These are phyloP conservation scores for Lachancea fermentati DNA, from an alignment of 805 yeast genomes.

Conservation along the genomic window DNA sequence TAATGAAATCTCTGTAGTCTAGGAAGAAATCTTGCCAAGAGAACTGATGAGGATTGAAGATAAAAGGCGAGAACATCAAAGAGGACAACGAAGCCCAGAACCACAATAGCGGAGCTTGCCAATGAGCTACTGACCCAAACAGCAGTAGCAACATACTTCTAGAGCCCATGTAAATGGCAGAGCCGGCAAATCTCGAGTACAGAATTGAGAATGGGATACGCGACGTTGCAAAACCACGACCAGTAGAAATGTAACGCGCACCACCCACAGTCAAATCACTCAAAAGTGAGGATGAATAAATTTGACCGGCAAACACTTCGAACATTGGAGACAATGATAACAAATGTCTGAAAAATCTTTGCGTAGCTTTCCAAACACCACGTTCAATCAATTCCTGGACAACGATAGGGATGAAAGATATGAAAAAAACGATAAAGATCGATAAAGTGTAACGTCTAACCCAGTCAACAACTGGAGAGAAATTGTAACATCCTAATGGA, in stretches of 20 bases:
- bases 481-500: slow-evolving; percentile 71
- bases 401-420: slow-evolving; percentile 71
- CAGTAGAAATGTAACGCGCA: slow-evolving; percentile 81
- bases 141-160: slow-evolving; percentile 67
- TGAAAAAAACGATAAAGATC: slow-evolving; percentile 75
- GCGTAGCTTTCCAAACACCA: slow-evolving; percentile 71
- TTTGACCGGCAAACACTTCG: slow-evolving; percentile 78
- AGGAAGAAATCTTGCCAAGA: slow-evolving; percentile 93
- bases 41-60: slow-evolving; percentile 97
- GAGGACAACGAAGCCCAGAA: slow-evolving; percentile 94
- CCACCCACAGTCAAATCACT: slow-evolving; percentile 78
- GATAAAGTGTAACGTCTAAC: slow-evolving; percentile 74
- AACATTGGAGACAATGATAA: slow-evolving; percentile 71
- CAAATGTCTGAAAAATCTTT: slow-evolving; percentile 64
- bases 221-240: slow-evolving; percentile 81
- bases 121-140: slow-evolving; percentile 68
- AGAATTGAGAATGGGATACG: slow-evolving; percentile 71
- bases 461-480: slow-evolving; percentile 74
- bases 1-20: slow-evolving; percentile 90
- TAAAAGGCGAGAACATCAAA: slow-evolving; percentile 83
- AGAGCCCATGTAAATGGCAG: slow-evolving; percentile 80
- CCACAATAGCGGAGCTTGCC: slow-evolving; percentile 95
- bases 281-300: slow-evolving; percentile 64
- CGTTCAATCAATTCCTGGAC: slow-evolving; percentile 78
- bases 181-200: slow-evolving; percentile 73